Percentiles rank a stretch among this genome's conserved stretches.
phyloP scores from a whole-genome alignment of 169 alveolate genomes.

The Plasmodium blacklocki region DNA sequence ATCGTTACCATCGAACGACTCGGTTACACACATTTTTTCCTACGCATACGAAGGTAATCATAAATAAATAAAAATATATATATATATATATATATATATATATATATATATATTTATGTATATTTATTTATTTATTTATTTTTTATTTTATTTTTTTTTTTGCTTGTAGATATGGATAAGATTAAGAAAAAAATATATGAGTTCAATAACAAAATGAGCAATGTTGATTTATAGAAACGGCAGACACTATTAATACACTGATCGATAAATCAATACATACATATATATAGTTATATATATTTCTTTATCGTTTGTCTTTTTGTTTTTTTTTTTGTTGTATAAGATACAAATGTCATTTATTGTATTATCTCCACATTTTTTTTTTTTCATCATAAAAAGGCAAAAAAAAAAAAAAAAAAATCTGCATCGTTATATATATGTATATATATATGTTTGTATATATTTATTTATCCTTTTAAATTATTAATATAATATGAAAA shows the following conservation, averaged over 20 bases:
- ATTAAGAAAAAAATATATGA: constrained; percentile 51
- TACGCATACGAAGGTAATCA: constrained; percentile 69
- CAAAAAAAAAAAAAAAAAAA: no score
- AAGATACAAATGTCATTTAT: no score
- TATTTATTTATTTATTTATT: background rate
- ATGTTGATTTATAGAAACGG: constrained; percentile 23
- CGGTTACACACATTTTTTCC: constrained; percentile 28
- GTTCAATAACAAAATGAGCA: constrained; percentile 30
- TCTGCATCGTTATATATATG: no score
- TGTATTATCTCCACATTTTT: no score
- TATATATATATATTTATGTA: background rate
- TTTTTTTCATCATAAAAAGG: no score
- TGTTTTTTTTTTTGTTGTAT: background rate
- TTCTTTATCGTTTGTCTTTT: background rate
- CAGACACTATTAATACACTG: background rate
- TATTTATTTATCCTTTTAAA: no score
- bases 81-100: background rate
- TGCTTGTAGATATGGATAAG: constrained; percentile 49
- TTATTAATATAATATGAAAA: no score
- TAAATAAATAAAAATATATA: background rate
- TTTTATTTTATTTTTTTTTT: background rate
- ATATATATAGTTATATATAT: background rate
- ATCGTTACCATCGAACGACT: constrained; percentile 27
- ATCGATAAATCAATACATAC: no score
- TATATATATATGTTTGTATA: no score